A percentile compares a stretch with the other conserved stretches of the same genome.
Evolutionary conservation across 352 stramenopile species (phyloP).

Genomic region (Phytophthora capsici): DNA sequence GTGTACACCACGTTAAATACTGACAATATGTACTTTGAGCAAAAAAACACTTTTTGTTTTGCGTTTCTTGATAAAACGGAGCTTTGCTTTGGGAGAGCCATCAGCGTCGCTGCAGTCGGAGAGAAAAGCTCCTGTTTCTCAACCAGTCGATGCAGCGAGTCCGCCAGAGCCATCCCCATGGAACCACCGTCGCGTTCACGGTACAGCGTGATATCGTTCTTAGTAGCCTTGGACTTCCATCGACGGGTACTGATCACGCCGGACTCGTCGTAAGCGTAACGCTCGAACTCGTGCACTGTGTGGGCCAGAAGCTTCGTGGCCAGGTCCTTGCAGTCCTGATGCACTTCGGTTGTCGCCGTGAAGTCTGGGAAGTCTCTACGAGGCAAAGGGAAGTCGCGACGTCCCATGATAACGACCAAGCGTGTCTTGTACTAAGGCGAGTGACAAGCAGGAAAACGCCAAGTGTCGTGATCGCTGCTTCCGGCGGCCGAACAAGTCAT

Average conservation of each 20-base stretch:
- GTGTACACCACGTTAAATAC: no score
- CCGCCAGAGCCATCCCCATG: slow-evolving; percentile 31
- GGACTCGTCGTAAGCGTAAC: slow-evolving; percentile 35
- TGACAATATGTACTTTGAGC: no score
- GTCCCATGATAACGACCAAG: slow-evolving; percentile 19
- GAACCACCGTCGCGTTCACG: slow-evolving; percentile 40
- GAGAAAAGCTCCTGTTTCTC: slow-evolving; percentile 37
- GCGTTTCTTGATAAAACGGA: no score
- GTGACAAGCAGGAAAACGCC: slow-evolving; percentile 18
- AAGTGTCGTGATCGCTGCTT: slow-evolving; percentile 11
- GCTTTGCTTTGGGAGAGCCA: no score
- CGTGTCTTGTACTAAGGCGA: background rate
- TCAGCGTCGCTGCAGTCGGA: slow-evolving; percentile 18
- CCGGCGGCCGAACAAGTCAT: background rate
- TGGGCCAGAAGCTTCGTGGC: slow-evolving; percentile 50
- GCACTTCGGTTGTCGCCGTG: slow-evolving; percentile 39
- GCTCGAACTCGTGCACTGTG: slow-evolving; percentile 60
- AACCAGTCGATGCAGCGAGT: slow-evolving; percentile 19
- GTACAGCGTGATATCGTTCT: slow-evolving; percentile 48
- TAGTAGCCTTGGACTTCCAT: slow-evolving; percentile 47
- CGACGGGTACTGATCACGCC: slow-evolving; percentile 34
- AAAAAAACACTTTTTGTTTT: no score
- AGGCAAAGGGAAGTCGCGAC: slow-evolving; percentile 51
- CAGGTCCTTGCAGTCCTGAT: slow-evolving; percentile 44
- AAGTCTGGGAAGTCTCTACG: slow-evolving; percentile 50